These are phyloP conservation scores for Pichia sp. DNA, from an alignment of 1,139 yeast genomes.

Conservation along the genomic window DNA sequence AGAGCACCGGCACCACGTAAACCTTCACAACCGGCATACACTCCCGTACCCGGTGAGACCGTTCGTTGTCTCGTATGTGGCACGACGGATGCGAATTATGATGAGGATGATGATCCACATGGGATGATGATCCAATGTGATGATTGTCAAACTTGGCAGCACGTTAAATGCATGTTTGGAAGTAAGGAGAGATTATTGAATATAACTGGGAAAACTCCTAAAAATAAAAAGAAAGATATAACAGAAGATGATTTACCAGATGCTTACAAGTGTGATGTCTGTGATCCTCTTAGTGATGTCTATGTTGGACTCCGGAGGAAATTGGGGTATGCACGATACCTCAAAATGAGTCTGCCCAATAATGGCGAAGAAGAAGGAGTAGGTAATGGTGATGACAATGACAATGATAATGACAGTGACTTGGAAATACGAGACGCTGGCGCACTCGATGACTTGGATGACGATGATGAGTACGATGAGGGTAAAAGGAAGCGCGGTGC, in stretches of 20 bases:
- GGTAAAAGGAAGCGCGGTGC: not conserved
- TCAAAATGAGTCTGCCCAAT: slow-evolving; percentile 10
- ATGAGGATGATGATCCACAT: slow-evolving; percentile 54
- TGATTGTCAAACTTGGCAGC: slow-evolving; percentile 79
- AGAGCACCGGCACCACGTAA: not conserved
- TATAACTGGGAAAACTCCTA: too few relatives aligned
- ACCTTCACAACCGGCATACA: slow-evolving; percentile 2
- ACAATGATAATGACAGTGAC: slow-evolving; percentile 4
- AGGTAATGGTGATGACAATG: slow-evolving; percentile 7
- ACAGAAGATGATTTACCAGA: slow-evolving; percentile 35
- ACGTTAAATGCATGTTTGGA: slow-evolving; percentile 63
- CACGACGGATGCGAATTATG: slow-evolving; percentile 53
- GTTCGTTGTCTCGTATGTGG: slow-evolving; percentile 64
- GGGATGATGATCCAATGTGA: slow-evolving; percentile 80
- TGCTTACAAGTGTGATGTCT: slow-evolving; percentile 42
- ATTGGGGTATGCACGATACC: slow-evolving; percentile 26
- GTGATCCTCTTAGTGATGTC: slow-evolving; percentile 33
- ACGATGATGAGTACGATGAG: slow-evolving; percentile 10
- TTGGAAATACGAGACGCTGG: too few relatives aligned
- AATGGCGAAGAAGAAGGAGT: slow-evolving; percentile 7
- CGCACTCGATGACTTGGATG: slow-evolving; percentile 13
- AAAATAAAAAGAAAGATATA: slow-evolving; percentile 24
- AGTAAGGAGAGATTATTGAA: too few relatives aligned
- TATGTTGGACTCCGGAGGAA: slow-evolving; percentile 29
- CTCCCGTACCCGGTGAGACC: slow-evolving; percentile 16